These are phyloP conservation scores for Fusarium dlaminii DNA, from an alignment of 2,329 filamentous ascomycete genomes.

Conservation along the genomic window DNA sequence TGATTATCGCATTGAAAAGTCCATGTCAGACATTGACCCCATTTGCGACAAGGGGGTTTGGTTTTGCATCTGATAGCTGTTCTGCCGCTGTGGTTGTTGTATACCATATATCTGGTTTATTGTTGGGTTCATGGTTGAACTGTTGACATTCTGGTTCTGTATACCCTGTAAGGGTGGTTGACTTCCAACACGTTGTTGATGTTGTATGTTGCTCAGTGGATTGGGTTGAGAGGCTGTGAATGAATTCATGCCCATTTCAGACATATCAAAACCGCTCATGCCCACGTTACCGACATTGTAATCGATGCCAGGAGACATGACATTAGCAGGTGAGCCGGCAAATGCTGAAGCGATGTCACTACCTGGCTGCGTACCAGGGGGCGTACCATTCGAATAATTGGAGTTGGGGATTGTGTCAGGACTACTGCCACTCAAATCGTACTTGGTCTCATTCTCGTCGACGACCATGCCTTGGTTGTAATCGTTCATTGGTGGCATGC, in stretches of 20 bases:
- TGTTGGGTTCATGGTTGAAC: constrained; percentile 36
- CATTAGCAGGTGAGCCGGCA: constrained; percentile 58
- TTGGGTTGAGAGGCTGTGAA: constrained; percentile 48
- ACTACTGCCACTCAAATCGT: constrained; percentile 48
- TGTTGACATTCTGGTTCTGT: constrained; percentile 38
- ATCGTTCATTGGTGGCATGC: constrained; percentile 59
- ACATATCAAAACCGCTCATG: constrained; percentile 58
- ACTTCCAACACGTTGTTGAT: constrained; percentile 43
- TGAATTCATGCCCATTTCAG: constrained; percentile 64
- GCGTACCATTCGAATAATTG: constrained; percentile 44
- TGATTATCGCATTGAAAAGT: constrained; percentile 37
- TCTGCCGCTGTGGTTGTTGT: constrained; percentile 44
- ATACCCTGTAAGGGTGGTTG: constrained; percentile 47
- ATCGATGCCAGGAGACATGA: constrained; percentile 64
- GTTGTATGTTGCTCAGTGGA: constrained; percentile 34
- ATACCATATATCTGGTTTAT: constrained; percentile 45
- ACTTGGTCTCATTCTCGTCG: constrained; percentile 55
- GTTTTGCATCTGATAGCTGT: constrained; percentile 46
- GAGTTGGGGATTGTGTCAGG: constrained; percentile 48
- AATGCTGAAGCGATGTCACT: constrained; percentile 60
- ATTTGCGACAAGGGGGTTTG: constrained; percentile 45
- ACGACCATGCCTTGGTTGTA: constrained; percentile 58
- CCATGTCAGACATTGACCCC: constrained; percentile 44
- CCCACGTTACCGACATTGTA: constrained; percentile 50
- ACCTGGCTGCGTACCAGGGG: constrained; percentile 41